Evolutionary conservation across 139 green algal species (phyloP).

Genomic region (Bryopsis sp.): DNA sequence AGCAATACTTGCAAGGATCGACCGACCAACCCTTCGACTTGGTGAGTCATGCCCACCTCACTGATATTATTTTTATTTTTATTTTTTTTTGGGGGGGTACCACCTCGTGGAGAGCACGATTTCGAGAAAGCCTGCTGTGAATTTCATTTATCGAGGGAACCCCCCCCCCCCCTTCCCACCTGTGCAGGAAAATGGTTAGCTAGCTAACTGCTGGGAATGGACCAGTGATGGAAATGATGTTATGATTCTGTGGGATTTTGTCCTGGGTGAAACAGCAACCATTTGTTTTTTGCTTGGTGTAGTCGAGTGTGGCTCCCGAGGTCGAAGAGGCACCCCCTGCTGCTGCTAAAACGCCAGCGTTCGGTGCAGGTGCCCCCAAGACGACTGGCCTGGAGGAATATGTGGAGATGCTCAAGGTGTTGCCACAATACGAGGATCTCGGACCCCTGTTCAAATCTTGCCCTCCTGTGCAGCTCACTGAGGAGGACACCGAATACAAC

Average conservation of each 20-base stretch:
- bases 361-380: background rate
- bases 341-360: background rate
- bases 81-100: too few species aligned
- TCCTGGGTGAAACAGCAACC: too few species aligned
- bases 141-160: too few species aligned
- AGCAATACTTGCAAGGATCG: slow-evolving; percentile 59
- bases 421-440: slow-evolving; percentile 50
- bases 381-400: slow-evolving; percentile 35
- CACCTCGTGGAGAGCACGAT: too few species aligned
- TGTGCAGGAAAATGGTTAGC: too few species aligned
- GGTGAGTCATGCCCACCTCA: slow-evolving; percentile 24
- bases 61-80: too few species aligned
- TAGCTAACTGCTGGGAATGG: too few species aligned
- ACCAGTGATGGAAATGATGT: too few species aligned
- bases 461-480: slow-evolving; percentile 63
- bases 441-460: slow-evolving; percentile 86
- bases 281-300: too few species aligned
- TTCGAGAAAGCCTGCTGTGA: too few species aligned
- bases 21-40: slow-evolving; percentile 67
- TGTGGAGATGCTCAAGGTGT: slow-evolving; percentile 24
- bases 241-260: too few species aligned
- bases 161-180: too few species aligned
- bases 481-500: slow-evolving; percentile 90
- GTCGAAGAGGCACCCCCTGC: background rate
- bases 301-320: background rate